phyloP scores from a whole-genome alignment of 257 asterid species.

The Salvia rosmarinus region DNA sequence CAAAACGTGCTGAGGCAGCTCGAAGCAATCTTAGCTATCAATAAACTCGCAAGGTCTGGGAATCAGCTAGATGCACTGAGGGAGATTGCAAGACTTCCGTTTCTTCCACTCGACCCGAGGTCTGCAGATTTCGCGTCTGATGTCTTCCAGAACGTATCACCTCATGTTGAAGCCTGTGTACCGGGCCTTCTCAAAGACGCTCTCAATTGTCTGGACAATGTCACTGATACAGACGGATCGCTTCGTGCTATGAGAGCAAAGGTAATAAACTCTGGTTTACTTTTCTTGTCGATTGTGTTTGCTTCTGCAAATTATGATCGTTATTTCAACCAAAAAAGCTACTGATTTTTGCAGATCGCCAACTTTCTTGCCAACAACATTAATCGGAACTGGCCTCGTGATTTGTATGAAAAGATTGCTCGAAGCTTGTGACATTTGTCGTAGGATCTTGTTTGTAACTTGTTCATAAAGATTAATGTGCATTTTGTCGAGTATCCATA shows the following conservation, averaged over 20 bases:
- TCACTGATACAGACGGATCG: conserved; percentile 85
- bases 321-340: not conserved
- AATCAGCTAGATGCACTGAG: conserved; percentile 77
- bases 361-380: conserved; percentile 87
- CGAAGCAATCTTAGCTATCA: conserved; percentile 77
- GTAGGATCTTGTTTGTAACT: conserved; percentile 15
- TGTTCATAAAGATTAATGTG: conserved; percentile 23
- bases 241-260: conserved; percentile 87
- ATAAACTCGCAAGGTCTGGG: conserved; percentile 71
- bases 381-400: conserved; percentile 92
- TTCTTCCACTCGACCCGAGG: conserved; percentile 91
- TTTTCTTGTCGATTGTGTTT: not conserved
- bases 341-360: conserved; percentile 65
- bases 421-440: conserved; percentile 63
- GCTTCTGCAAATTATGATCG: not conserved
- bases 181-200: conserved; percentile 90
- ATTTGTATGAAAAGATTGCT: conserved; percentile 85
- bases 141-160: conserved; percentile 65
- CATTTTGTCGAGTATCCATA: not conserved
- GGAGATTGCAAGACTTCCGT: conserved; percentile 91
- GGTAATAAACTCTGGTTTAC: conserved; percentile 43
- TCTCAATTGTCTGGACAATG: conserved; percentile 80
- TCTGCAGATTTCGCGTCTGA: conserved; percentile 58
- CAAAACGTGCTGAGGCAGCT: conserved; percentile 88
- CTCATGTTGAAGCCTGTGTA: conserved; percentile 87